These are phyloP conservation scores for Stemphylium lycopersici DNA, from an alignment of 2,329 filamentous ascomycete genomes.

Conservation along the genomic window DNA sequence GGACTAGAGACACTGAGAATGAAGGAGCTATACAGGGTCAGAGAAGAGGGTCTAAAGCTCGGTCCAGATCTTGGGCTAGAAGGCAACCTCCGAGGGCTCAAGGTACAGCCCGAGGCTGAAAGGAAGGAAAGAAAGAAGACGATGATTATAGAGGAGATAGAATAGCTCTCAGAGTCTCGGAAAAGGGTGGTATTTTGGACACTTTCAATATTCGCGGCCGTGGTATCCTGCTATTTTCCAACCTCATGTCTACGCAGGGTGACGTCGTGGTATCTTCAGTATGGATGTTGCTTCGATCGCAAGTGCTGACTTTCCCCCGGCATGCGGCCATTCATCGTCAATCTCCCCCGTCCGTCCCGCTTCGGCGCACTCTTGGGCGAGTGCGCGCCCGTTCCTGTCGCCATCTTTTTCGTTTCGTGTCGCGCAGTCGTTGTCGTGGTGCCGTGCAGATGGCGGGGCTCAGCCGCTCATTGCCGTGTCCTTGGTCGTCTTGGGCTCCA, in stretches of 20 bases:
- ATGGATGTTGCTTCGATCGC: constrained; percentile 10
- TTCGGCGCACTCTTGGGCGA: not conserved
- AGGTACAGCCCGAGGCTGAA: constrained; percentile 42
- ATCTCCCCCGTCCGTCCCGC: not conserved
- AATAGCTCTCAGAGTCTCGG: constrained; percentile 48
- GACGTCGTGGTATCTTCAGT: constrained; percentile 21
- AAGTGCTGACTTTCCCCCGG: constrained; percentile 1
- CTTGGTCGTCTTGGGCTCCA: constrained; percentile 49
- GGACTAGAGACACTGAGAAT: constrained; percentile 68
- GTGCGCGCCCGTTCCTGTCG: not conserved
- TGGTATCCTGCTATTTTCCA: constrained; percentile 9
- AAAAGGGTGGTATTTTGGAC: constrained; percentile 6
- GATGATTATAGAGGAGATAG: constrained; percentile 63
- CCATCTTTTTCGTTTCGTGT: not conserved
- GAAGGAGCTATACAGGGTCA: constrained; percentile 55
- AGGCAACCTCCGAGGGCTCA: constrained; percentile 54
- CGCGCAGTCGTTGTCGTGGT: not conserved
- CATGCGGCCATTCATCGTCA: not conserved
- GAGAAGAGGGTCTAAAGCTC: constrained; percentile 29
- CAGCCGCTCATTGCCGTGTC: constrained; percentile 51
- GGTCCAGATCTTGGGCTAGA: constrained; percentile 39
- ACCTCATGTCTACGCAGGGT: constrained; percentile 12
- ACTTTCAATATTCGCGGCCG: constrained; percentile 7
- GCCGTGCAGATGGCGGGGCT: constrained; percentile 9
- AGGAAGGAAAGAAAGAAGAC: constrained; percentile 38